Conservation (phyloP, 331 rosid genomes). For the Saraca asoca region DNA sequence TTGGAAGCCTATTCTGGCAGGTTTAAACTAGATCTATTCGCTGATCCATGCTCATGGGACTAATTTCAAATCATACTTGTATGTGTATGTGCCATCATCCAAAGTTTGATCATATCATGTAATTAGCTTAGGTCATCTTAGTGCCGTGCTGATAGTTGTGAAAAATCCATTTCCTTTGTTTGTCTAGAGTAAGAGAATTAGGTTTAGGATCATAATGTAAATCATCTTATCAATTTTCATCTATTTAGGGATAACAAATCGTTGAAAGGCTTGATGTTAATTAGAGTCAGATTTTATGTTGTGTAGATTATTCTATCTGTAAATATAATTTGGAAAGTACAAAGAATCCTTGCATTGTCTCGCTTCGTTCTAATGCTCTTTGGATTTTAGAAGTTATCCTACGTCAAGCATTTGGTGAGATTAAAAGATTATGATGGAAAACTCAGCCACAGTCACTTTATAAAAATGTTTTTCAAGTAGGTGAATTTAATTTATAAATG, state of each 20-base stretch:
- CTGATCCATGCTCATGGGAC: constrained; percentile 36
- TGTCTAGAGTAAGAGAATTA: constrained; percentile 46
- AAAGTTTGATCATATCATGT: constrained; percentile 37
- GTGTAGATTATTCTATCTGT: too few species aligned
- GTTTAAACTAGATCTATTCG: constrained; percentile 19
- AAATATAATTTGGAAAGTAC: too few species aligned
- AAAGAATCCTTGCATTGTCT: too few species aligned
- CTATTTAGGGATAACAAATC: constrained; percentile 28
- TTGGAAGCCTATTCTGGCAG: background rate
- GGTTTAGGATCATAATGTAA: constrained; percentile 53
- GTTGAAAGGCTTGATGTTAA: constrained; percentile 41
- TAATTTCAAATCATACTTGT: constrained; percentile 9
- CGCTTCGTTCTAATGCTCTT: too few species aligned
- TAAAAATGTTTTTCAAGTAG: too few species aligned
- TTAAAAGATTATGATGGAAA: too few species aligned
- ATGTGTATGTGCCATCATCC: constrained; percentile 35
- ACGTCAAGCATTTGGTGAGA: too few species aligned
- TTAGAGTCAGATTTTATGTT: constrained; percentile 1
- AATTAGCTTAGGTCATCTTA: constrained; percentile 46
- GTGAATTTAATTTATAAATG: too few species aligned
- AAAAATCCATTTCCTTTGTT: constrained; percentile 44
- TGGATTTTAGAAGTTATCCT: too few species aligned
- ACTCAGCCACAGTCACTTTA: too few species aligned
- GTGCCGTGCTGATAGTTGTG: constrained; percentile 53
- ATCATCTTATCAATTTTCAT: constrained; percentile 39